Conservation (phyloP, 495 filamentous ascomycete genomes). For the Astrocystis sublimbata region DNA sequence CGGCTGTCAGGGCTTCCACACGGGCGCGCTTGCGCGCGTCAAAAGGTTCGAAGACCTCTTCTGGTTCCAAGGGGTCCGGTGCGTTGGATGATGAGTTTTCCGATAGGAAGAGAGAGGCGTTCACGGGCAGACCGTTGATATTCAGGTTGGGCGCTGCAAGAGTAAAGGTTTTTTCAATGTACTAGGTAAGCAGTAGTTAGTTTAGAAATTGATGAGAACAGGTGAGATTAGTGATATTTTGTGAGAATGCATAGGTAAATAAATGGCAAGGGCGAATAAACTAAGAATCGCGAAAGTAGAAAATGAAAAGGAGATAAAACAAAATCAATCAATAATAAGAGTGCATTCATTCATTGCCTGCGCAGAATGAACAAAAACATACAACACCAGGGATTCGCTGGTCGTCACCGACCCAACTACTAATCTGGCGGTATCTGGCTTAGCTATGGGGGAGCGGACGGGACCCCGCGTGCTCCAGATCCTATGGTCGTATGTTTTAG, state of each 20-base stretch:
- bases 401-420: conserved; percentile 55
- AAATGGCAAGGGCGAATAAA: neutral
- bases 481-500: conserved; percentile 46
- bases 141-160: conserved; percentile 68
- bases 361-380: conserved; percentile 13
- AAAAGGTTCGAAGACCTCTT: conserved; percentile 73
- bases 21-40: conserved; percentile 68
- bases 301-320: neutral
- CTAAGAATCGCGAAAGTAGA: no score
- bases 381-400: conserved; percentile 52
- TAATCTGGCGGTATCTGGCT: conserved; percentile 40
- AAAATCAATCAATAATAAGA: neutral
- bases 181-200: conserved; percentile 49
- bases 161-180: conserved; percentile 71
- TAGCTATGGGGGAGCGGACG: conserved; percentile 54
- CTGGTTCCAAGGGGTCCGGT: conserved; percentile 31
- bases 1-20: conserved; percentile 64
- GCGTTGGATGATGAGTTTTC: conserved; percentile 40
- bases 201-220: no score
- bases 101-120: conserved; percentile 47
- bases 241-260: neutral
- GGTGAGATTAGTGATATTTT: neutral
- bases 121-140: conserved; percentile 73
- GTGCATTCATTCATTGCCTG: neutral
- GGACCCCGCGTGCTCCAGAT: conserved; percentile 49